A percentile compares a stretch with the other conserved stretches of the same genome.
phyloP scores from a whole-genome alignment of 805 yeast species.

The Zygoascus biomembranicola region DNA sequence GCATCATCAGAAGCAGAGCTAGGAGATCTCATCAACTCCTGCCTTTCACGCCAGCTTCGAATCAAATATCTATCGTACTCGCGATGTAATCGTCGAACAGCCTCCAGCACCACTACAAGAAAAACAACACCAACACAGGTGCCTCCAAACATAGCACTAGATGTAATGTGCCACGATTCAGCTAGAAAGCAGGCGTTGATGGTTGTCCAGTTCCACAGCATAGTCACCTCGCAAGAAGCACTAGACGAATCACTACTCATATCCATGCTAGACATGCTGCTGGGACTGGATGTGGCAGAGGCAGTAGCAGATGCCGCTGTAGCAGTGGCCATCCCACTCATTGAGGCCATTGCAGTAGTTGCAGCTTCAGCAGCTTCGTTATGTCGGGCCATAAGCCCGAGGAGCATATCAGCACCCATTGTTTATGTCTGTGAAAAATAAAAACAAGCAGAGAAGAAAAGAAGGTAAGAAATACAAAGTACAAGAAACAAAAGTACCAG shows the following conservation, averaged over 20 bases:
- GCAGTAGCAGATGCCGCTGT: constrained; percentile 7
- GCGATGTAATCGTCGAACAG: constrained; percentile 46
- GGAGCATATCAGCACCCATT: background rate
- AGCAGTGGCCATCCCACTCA: constrained; percentile 9
- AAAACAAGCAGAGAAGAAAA: too few relatives aligned
- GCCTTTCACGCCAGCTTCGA: constrained; percentile 12
- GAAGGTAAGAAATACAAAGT: too few relatives aligned
- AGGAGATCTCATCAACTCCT: background rate
- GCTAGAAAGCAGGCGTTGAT: constrained; percentile 59
- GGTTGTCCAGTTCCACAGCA: constrained; percentile 73
- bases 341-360: constrained; percentile 5
- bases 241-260: constrained; percentile 15
- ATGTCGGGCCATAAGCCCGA: background rate
- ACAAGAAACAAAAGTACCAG: too few relatives aligned
- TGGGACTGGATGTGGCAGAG: constrained; percentile 6
- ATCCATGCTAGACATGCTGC: constrained; percentile 7
- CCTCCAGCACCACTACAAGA: constrained; percentile 48
- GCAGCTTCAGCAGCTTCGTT: background rate
- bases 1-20: background rate
- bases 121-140: constrained; percentile 62
- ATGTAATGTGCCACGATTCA: constrained; percentile 51
- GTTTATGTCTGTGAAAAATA: background rate
- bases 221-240: constrained; percentile 32
- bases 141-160: constrained; percentile 61
- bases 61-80: constrained; percentile 33